Percentiles rank a stretch among this genome's conserved stretches.
phyloP scores from a whole-genome alignment of 164 flowering plant species.

The Magnolia changhungtana region DNA sequence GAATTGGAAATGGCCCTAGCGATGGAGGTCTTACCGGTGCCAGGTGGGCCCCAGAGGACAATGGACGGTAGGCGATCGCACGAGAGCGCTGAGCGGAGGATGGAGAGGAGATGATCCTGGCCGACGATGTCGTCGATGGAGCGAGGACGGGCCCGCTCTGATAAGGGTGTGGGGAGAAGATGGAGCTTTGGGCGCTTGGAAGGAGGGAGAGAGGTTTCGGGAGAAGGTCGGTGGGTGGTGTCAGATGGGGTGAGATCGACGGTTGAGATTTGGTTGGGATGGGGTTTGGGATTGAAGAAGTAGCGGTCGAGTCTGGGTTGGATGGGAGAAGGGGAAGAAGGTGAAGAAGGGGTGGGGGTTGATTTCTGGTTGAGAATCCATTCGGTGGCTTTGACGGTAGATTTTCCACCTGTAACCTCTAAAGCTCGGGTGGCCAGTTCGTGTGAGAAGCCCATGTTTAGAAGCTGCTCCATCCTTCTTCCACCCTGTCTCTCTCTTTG shows the following conservation, averaged over 20 bases:
- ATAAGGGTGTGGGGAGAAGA: conserved; percentile 32
- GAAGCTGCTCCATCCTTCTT: conserved; percentile 53
- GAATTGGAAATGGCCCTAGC: conserved; percentile 64
- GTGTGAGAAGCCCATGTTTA: conserved; percentile 71
- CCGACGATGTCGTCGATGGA: conserved; percentile 64
- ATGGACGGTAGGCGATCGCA: conserved; percentile 63
- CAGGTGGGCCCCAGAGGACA: conserved; percentile 91
- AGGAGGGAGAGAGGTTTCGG: conserved; percentile 6
- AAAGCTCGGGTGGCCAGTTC: conserved; percentile 60
- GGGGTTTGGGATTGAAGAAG: conserved; percentile 36
- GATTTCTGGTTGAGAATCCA: conserved; percentile 55
- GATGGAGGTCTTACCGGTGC: conserved; percentile 85
- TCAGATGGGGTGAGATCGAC: conserved; percentile 8
- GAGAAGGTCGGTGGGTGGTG: neutral
- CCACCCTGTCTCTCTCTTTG: conserved; percentile 7
- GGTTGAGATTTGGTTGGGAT: conserved; percentile 6
- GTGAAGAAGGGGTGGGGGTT: conserved; percentile 32
- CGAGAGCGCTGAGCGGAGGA: conserved; percentile 48
- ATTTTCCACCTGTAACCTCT: conserved; percentile 64
- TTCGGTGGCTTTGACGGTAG: conserved; percentile 67
- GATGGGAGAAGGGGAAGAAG: conserved; percentile 6
- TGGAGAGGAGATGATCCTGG: conserved; percentile 72
- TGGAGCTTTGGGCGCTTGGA: conserved; percentile 26
- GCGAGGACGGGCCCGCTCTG: conserved; percentile 80
- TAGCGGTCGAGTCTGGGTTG: conserved; percentile 34